Base-by-base conservation (phyloP, 1,284 basidiomycete species). In the Puccinia coronata region DNA sequence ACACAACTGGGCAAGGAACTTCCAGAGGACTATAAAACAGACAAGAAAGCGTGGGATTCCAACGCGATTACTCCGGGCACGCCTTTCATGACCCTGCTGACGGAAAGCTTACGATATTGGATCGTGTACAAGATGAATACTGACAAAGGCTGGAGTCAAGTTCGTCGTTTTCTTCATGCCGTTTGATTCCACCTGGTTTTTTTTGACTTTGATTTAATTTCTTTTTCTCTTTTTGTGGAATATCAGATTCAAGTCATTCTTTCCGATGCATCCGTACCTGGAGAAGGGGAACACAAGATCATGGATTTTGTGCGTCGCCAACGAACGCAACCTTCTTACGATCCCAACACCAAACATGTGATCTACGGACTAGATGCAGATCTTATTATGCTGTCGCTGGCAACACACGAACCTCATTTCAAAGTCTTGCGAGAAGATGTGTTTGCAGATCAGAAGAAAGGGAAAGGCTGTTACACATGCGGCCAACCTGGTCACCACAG, bases 201-300 rank as follows among this genome's bases (percentile, higher is more conserved):
- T 75, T 81, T 41, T 75, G n/a, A n/a, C n/a, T n/a, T n/a, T n/a
- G n/a, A 28, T 63, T 36, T 31, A n/a, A 65, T 18, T 47, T 28
- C 36, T 59, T 25, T 63, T 41, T 34, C 14, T 41, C 36, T 47
- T 25, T 23, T 23, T 34, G 1, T n/a, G 11, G 63, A 75, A 83
- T 28, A 80, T 5, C 83, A 95, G 92, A 89, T 98, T 57, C 91
- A 98, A 89, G 93, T 99, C 83, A 92, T 99, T 83, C 94, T 99
- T 82, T 99, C 97, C 1, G 97, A 99, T 84, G 94, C 96, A 1
- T 92, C 93, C 80, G 97, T 99, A 14, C 96, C 96, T 0, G 96
- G 96, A 83, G 97, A 99, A 87, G 97, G 97, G 85, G 97, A 99
- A 87, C 97, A 99, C 88, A 99, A 99, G 88, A 98, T 99, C 84